Percentiles rank a stretch among this genome's conserved stretches.
Evolutionary conservation across 148 eudicot species (phyloP).

Genomic region (Polygonum aviculare): DNA sequence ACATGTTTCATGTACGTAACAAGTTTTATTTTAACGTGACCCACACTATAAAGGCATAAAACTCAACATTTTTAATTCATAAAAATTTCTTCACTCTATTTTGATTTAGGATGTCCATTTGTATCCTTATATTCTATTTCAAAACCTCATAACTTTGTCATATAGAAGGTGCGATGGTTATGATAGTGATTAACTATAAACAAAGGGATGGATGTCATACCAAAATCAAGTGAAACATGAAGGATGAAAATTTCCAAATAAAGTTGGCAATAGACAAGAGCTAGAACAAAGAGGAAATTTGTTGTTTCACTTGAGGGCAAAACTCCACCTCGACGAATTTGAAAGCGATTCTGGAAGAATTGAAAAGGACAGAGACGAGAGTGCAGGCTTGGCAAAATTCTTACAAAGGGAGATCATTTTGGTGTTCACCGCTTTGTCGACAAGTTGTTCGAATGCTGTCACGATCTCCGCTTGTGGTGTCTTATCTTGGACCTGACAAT

Average conservation of each 20-base stretch:
- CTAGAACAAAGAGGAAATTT: too few species aligned
- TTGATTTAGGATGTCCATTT: too few species aligned
- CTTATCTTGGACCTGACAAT: conserved; percentile 14
- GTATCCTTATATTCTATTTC: too few species aligned
- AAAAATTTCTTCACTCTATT: too few species aligned
- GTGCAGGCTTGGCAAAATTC: conserved; percentile 71
- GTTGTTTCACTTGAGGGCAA: conserved; percentile 59
- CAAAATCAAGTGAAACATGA: too few species aligned
- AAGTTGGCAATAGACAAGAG: neutral
- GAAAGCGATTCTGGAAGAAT: conserved; percentile 80
- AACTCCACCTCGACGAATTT: conserved; percentile 92
- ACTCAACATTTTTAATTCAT: too few species aligned
- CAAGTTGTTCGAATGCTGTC: conserved; percentile 63
- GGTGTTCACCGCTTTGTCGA: conserved; percentile 19
- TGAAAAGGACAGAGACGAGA: conserved; percentile 71
- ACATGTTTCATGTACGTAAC: too few species aligned
- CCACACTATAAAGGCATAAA: too few species aligned
- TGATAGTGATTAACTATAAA: neutral
- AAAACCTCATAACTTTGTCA: too few species aligned
- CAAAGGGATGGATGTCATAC: too few species aligned
- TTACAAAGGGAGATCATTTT: conserved; percentile 43
- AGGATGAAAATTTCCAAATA: too few species aligned
- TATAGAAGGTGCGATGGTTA: neutral
- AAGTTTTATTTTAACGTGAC: too few species aligned
- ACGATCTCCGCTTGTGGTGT: conserved; percentile 57